phyloP scores from a whole-genome alignment of 1,284 basidiomycete species.

The Cystobasidiaceae sp. region DNA sequence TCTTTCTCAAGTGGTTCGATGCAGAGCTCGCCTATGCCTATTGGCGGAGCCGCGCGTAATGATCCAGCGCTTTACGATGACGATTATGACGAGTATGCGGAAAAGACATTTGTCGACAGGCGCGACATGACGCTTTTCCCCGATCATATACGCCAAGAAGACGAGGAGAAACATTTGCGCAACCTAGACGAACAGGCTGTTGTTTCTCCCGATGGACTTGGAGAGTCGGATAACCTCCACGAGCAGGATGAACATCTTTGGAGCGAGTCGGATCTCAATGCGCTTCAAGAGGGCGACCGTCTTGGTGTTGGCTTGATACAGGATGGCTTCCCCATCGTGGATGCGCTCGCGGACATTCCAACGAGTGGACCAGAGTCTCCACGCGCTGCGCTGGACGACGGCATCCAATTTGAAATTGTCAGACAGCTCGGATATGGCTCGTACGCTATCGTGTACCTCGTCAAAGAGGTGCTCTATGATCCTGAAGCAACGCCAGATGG shows the following conservation, averaged over 20 bases:
- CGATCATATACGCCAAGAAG: constrained; percentile 1
- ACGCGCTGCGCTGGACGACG: not conserved
- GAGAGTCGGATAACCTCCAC: not conserved
- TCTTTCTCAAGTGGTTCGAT: too few species aligned
- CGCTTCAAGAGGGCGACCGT: constrained; percentile 41
- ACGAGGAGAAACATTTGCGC: constrained; percentile 21
- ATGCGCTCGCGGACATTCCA: not conserved
- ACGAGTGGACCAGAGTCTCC: not conserved
- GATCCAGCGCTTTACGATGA: constrained; percentile 6
- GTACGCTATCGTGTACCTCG: constrained; percentile 65
- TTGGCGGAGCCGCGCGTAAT: constrained; percentile 11
- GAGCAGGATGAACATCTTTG: not conserved
- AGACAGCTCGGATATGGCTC: constrained; percentile 29
- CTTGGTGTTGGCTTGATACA: constrained; percentile 39
- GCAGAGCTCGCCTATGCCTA: constrained; percentile 10
- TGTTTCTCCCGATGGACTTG: not conserved
- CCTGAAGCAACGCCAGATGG: constrained; percentile 42
- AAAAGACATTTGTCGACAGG: constrained; percentile 29
- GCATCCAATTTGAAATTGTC: constrained; percentile 30
- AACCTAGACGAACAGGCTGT: constrained; percentile 19
- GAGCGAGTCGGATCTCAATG: constrained; percentile 36
- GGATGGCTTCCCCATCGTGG: constrained; percentile 30
- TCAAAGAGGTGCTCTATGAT: constrained; percentile 71
- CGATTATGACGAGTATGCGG: constrained; percentile 5
- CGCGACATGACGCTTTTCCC: constrained; percentile 9